phyloP scores from a whole-genome alignment of 2,329 filamentous ascomycete species.

The Alternaria alternata region DNA sequence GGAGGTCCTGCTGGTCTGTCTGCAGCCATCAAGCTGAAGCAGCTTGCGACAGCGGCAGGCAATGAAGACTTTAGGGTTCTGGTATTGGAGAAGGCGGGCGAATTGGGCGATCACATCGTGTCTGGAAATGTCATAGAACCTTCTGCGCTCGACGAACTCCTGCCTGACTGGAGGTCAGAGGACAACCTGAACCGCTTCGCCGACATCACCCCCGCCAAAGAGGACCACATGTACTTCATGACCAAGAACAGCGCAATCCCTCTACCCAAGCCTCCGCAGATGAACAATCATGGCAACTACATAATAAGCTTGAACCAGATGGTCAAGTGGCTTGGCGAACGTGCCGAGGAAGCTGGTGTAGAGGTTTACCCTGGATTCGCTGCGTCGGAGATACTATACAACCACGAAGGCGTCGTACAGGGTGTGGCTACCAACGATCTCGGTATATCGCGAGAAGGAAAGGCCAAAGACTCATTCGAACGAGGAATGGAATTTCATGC shows the following conservation, averaged over 20 bases:
- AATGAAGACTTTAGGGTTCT: conserved; percentile 96
- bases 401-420: conserved; percentile 83
- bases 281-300: conserved; percentile 98
- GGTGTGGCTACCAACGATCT: conserved; percentile 97
- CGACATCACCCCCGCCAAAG: conserved; percentile 81
- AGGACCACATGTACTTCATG: conserved; percentile 92
- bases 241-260: conserved; percentile 81
- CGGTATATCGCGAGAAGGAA: conserved; percentile 81
- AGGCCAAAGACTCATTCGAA: conserved; percentile 89
- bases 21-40: conserved; percentile 93
- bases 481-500: conserved; percentile 99
- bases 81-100: conserved; percentile 92
- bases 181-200: conserved; percentile 89
- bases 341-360: conserved; percentile 95
- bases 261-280: conserved; percentile 89
- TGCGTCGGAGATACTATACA: conserved; percentile 90
- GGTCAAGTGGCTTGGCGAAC: conserved; percentile 92
- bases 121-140: conserved; percentile 96
- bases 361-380: conserved; percentile 97
- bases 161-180: conserved; percentile 92
- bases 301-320: conserved; percentile 96
- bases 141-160: conserved; percentile 83
- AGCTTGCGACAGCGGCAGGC: conserved; percentile 90
- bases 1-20: conserved; percentile 93
- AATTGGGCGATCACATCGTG: conserved; percentile 92